Conservation (phyloP, 768 basidiomycete species). For the Boletellus ananas region DNA sequence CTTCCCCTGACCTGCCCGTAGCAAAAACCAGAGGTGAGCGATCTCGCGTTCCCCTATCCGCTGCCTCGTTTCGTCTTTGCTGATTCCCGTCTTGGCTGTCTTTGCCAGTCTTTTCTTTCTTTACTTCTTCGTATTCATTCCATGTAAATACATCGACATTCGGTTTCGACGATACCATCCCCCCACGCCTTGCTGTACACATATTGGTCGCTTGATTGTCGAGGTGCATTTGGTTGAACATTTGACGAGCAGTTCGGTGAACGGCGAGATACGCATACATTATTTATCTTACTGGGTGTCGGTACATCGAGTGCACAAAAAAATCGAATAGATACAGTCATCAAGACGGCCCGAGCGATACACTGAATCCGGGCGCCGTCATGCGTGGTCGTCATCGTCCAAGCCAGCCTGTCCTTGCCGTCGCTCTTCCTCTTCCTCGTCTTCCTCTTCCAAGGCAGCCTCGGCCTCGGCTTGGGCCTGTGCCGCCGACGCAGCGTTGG, state of each 20-base stretch:
- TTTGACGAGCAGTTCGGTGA: neutral
- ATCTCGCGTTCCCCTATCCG: too few relatives aligned
- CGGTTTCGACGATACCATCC: constrained; percentile 18
- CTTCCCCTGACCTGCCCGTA: constrained; percentile 4
- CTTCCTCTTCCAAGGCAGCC: constrained; percentile 69
- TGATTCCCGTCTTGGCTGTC: too few relatives aligned
- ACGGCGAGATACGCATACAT: constrained; percentile 16
- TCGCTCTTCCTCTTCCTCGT: constrained; percentile 45
- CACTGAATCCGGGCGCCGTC: too few relatives aligned
- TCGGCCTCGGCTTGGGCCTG: constrained; percentile 79
- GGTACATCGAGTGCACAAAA: constrained; percentile 9
- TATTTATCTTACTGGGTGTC: constrained; percentile 23
- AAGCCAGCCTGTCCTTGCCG: constrained; percentile 33
- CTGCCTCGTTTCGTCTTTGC: too few relatives aligned
- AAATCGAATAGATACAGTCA: constrained; percentile 21
- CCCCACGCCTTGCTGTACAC: constrained; percentile 22
- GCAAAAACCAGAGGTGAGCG: constrained; percentile 16
- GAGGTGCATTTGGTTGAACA: constrained; percentile 11
- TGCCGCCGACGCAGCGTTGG: constrained; percentile 68
- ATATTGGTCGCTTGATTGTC: constrained; percentile 11
- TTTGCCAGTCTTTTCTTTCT: too few relatives aligned
- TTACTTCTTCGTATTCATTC: constrained; percentile 28
- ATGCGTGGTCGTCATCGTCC: constrained; percentile 14
- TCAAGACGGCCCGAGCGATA: neutral
- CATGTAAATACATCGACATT: constrained; percentile 28